Base-by-base conservation (phyloP, 352 stramenopile genomes). In the Globisporangium okanoganense region DNA sequence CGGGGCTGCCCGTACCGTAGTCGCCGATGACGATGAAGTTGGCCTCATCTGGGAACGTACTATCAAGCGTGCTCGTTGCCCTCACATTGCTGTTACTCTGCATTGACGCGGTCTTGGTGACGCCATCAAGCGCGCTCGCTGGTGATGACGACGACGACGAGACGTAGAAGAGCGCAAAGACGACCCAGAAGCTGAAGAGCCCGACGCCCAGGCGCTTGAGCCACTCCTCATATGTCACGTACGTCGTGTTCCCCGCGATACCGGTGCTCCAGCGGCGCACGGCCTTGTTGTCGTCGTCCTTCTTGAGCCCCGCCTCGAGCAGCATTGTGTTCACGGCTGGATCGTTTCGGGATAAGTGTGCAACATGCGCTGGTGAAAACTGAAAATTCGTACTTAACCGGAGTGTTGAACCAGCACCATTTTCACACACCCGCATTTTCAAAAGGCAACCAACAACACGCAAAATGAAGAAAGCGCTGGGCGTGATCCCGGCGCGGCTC, bases 1-100 rank as follows among this genome's bases (percentile, higher is more conserved):
- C 74, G 27, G 71, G 50, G 44, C 84, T 78, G 25, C 86, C 86
- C 25, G 85, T 94, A 31, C 86, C 86, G 48, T 87, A 95, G 63
- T 95, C 86, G 35, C 86, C 86, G 24, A 95, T 78, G 29, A 86
- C 82, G 41, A 95, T 63, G 47, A 95, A 95, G 52, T 83, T 82
- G 36, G 83, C 89, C 38, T 78, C 64, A 8, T 78, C 58, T 5
- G 81, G 81, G 56, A 89, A 90, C 24, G 66, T 68, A 31, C 70
- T 73, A 20, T 78, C 54, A 13, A 71, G 75, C 7, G 73, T 73
- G 20, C 36, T 65, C 14, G 44, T 40, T 8, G 35, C 47, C 38
- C 66, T 56, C 33, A 41, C 41, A 22, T 12, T 22, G 33, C n/a
- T 45, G 14, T 36, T 22, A 52, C 9, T 24, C 49, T 5, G 10